phyloP scores from a whole-genome alignment of 169 alveolate species.

The Plasmodium yoelii region DNA sequence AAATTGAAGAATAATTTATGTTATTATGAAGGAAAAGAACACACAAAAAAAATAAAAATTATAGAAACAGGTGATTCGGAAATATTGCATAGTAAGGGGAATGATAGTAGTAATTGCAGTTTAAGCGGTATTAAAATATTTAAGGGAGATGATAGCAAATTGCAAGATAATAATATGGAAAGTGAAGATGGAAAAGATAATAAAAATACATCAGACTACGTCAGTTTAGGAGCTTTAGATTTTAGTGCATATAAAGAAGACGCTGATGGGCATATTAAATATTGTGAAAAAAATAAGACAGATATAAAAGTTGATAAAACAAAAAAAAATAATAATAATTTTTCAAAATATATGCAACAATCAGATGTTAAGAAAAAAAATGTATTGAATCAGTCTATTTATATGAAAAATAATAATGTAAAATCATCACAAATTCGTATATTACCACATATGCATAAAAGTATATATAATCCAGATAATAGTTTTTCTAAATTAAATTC shows the following conservation, averaged over 20 bases:
- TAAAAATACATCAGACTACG: constrained; percentile 50
- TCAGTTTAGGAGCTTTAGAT: constrained; percentile 62
- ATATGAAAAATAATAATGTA: constrained; percentile 20
- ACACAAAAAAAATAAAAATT: background rate
- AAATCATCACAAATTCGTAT: constrained; percentile 18
- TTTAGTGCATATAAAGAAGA: constrained; percentile 77
- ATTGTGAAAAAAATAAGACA: constrained; percentile 45
- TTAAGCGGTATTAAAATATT: too few species aligned
- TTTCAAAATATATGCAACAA: constrained; percentile 8
- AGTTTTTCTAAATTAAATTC: constrained; percentile 14
- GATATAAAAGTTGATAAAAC: constrained; percentile 1
- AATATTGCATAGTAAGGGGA: too few species aligned
- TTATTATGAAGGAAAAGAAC: background rate
- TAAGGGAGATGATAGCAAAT: too few species aligned
- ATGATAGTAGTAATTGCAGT: too few species aligned
- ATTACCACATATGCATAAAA: constrained; percentile 15
- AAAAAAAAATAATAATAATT: constrained; percentile 1
- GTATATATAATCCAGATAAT: constrained; percentile 13
- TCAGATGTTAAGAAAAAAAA: constrained; percentile 17
- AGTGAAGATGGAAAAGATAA: background rate
- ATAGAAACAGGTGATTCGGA: background rate
- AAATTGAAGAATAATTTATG: constrained; percentile 9
- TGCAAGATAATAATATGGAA: background rate
- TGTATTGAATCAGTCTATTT: constrained; percentile 26
- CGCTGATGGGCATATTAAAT: constrained; percentile 58